Evolutionary conservation across 345 rosid genomes (phyloP).

Genomic region (Murraya paniculata): DNA sequence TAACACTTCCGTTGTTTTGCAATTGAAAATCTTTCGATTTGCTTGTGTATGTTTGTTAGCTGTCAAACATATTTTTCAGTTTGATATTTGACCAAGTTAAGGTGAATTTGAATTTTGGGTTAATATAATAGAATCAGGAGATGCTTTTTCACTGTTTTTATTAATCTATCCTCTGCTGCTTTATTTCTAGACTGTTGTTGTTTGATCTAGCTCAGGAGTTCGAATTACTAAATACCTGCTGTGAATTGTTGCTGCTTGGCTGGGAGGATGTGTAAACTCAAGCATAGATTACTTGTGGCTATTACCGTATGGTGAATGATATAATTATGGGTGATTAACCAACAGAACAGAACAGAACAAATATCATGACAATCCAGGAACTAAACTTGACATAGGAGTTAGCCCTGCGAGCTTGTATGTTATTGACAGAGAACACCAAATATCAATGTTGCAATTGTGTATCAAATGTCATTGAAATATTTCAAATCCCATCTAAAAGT

Average conservation of each 20-base stretch:
- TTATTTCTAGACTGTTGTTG: background rate
- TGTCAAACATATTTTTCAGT: background rate
- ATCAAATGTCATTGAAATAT: too few species aligned
- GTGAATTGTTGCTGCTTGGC: background rate
- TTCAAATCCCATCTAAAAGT: too few species aligned
- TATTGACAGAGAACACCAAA: too few species aligned
- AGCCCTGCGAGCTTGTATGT: too few species aligned
- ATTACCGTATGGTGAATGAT: too few species aligned
- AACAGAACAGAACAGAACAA: too few species aligned
- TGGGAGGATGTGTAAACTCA: background rate
- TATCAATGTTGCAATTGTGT: too few species aligned
- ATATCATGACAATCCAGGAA: too few species aligned
- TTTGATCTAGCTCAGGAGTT: too few species aligned
- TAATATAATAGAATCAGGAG: background rate
- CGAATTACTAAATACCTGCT: background rate
- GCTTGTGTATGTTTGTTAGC: background rate
- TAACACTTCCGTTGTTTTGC: background rate
- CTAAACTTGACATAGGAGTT: too few species aligned
- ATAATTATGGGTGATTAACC: too few species aligned
- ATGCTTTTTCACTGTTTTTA: background rate
- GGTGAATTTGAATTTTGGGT: background rate
- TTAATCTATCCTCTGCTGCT: background rate
- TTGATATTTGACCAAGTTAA: background rate
- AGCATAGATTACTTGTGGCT: too few species aligned
- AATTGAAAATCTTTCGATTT: background rate